Evolutionary conservation across 2,329 filamentous ascomycete species (phyloP).

Genomic region (Fusarium pseudograminearum): DNA sequence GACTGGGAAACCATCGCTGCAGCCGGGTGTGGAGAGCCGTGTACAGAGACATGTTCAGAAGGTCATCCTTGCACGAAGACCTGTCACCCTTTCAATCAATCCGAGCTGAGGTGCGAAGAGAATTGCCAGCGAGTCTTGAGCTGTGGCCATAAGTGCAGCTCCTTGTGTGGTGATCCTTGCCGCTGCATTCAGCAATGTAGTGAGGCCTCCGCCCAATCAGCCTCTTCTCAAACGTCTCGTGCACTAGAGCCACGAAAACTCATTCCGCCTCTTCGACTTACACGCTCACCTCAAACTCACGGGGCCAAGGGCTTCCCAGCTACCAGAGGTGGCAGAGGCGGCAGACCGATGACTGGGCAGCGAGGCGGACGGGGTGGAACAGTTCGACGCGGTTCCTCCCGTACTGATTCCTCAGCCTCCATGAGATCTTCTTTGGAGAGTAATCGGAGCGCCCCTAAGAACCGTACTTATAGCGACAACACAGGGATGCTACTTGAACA

Average conservation of each 20-base stretch:
- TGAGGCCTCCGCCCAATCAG: background rate
- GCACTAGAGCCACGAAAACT: background rate
- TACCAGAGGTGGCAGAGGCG: background rate
- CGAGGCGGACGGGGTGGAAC: background rate
- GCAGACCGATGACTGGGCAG: background rate
- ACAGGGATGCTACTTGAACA: background rate
- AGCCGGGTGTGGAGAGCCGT: slow-evolving; percentile 35
- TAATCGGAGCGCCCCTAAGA: background rate
- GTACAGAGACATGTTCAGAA: slow-evolving; percentile 33
- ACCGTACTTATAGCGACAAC: background rate
- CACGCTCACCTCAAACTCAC: background rate
- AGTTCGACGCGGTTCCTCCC: background rate
- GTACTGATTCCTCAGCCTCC: background rate
- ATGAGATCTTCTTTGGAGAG: background rate
- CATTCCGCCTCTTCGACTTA: background rate
- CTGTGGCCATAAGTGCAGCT: slow-evolving; percentile 40
- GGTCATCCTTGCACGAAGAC: slow-evolving; percentile 38
- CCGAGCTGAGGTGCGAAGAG: slow-evolving; percentile 49
- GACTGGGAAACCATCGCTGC: slow-evolving; percentile 60
- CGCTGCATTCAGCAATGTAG: slow-evolving; percentile 30
- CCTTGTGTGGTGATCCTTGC: slow-evolving; percentile 33
- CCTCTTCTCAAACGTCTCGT: background rate
- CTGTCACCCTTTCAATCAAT: slow-evolving; percentile 37
- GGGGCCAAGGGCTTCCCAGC: background rate
- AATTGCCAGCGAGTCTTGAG: slow-evolving; percentile 30